Evolutionary conservation across 2,329 filamentous ascomycete species (phyloP), one percentile per base, ranked within the genome.

Genomic region (Aspergillus aculeatinus): DNA sequence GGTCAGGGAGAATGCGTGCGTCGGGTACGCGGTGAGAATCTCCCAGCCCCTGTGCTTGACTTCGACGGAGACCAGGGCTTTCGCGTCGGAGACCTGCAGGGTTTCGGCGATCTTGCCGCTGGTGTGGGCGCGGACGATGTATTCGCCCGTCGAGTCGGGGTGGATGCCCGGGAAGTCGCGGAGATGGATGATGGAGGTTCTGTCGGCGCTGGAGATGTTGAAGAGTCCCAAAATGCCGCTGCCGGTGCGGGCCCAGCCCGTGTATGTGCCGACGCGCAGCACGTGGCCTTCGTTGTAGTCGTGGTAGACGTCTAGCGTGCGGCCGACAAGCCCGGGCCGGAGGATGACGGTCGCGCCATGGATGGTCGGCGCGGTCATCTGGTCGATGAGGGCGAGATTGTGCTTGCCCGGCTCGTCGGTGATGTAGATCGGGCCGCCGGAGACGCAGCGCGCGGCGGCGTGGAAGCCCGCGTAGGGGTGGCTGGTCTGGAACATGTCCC

Each of bases 351-450:
- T 95, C 64, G 86, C 88, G 0, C 88, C 90, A 25, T 85, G 80
- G 0, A 87, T 81, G 0, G 90, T 95, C 11, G 82, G 79, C 0
- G 89, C 93, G 0, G 90, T 92, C 83, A 98, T 93, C 72, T 96
- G 88, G 29, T 82, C 77, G 61, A 99, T 89, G 16, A 99, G 76
- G 5, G 82, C 76, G 31, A 92, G 70, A 69, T 96, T 84, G 73
- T 98, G 92, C 61, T 91, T 79, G 0, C 92, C 93, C 0, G 94
- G 94, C 0, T 87, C 84, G 74, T 99, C 95, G 0, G 94, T 98
- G 72, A 99, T 93, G 69, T 96, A 97, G 47, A 99, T 89, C 0
- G 94, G 95, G 0, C 95, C 95, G 9, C 95, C 95, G 51, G 89
- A 93, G 10, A 99, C 82, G 73, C 92, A 96, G 51, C 95, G 85